Base-by-base conservation (phyloP, 169 alveolate genomes). In the Eimeria acervulina region DNA sequence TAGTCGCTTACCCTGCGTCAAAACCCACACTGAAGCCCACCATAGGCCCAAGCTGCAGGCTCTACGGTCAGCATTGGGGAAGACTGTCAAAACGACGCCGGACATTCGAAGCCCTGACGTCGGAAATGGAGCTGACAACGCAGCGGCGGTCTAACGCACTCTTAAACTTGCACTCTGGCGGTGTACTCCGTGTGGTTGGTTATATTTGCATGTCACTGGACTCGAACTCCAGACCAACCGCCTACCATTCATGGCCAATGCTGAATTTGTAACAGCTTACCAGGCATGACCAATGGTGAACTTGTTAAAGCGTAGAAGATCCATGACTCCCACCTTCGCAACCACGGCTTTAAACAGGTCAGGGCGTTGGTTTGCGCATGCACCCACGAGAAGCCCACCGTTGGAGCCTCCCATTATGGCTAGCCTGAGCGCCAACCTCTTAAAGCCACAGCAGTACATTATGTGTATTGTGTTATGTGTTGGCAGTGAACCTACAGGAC, bases 311-410 rank as follows among this genome's bases (percentile, higher is more conserved):
- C 96, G 91, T 68, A 92, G 55, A 33, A 92, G 89, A 61, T 92
- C 96, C 85, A 92, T 61, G 76, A 92, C 96, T 36, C 96, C 96
- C 6, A 92, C 96, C n/a, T 74, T 59, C 31, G 90, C 85, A 10
- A 92, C 38, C 33, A 55, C 91, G 26, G 93, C 91, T 31, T 70
- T 63, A 23, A 76, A 92, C 68, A 92, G 85, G 42, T 92, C 96
- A 19, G 96, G 96, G 42, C 96, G 96, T 68, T 92, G 96, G 72
- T 76, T 92, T 36, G 81, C 81, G 92, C 96, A 92, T 44, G 96
- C 96, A 42, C 68, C 96, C 52, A 92, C 96, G 52, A 92, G 83
- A 28, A 92, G 92, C 31, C 96, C 96, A 1, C 96, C 96, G 72
- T 92, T 92, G 36, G 96, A 92, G 70, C 93, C 96, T 19, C 96